phyloP scores from a whole-genome alignment of 2,329 filamentous ascomycete genomes.

The Acephala macrosclerotiorum region DNA sequence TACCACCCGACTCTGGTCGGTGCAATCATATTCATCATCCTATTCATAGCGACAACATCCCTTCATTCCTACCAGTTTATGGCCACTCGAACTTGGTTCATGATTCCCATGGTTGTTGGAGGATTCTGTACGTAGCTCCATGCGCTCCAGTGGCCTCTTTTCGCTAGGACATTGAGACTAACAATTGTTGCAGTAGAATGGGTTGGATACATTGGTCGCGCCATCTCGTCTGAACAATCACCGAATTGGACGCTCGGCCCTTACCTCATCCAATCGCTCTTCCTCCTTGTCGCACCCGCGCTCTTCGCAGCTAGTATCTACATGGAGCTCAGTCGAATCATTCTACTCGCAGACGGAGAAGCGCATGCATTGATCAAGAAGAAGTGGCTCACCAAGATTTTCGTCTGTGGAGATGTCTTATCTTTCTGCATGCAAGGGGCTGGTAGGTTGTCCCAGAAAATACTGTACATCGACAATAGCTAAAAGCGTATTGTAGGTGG shows the following conservation, averaged over 20 bases:
- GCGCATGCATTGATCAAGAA: constrained; percentile 43
- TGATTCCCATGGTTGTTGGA: constrained; percentile 57
- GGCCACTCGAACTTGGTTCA: constrained; percentile 54
- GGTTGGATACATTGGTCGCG: constrained; percentile 45
- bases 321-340: constrained; percentile 49
- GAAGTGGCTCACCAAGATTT: constrained; percentile 49
- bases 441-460: constrained; percentile 9
- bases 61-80: constrained; percentile 49
- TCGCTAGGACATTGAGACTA: neutral
- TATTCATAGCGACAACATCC: neutral
- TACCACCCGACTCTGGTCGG: neutral
- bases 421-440: constrained; percentile 49
- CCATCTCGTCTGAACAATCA: constrained; percentile 31
- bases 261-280: constrained; percentile 46
- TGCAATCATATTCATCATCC: neutral
- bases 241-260: constrained; percentile 34
- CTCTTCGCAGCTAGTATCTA: constrained; percentile 50
- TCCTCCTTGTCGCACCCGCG: constrained; percentile 48
- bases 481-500: neutral
- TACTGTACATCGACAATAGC: neutral
- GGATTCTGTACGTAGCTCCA: constrained; percentile 55
- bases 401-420: constrained; percentile 52
- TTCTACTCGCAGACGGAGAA: constrained; percentile 45
- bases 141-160: neutral
- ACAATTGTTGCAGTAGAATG: constrained; percentile 45